These are phyloP conservation scores for Camillea tinctor DNA, from an alignment of 2,329 filamentous ascomycete genomes.

Conservation along the genomic window DNA sequence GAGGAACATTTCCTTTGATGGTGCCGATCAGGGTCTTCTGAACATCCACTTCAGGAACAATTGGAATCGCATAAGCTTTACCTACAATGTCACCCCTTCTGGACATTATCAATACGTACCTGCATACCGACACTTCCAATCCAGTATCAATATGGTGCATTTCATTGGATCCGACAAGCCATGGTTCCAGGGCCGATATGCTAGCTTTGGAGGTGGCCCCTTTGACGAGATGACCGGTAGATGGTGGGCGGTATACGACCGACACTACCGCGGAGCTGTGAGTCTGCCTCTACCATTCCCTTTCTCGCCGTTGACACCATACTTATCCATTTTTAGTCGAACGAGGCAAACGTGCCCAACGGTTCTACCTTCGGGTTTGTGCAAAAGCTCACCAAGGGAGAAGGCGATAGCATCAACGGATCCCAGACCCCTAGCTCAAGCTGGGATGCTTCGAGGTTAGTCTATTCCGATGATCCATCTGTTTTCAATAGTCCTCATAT, in stretches of 20 bases:
- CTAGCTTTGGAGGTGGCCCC: slow-evolving; percentile 54
- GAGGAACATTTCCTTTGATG: slow-evolving; percentile 89
- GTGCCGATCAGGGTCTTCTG: slow-evolving; percentile 90
- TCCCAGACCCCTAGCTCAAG: slow-evolving; percentile 32
- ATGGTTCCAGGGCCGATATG: slow-evolving; percentile 67
- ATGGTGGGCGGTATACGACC: slow-evolving; percentile 96
- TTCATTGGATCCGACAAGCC: slow-evolving; percentile 93
- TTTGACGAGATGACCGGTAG: slow-evolving; percentile 81
- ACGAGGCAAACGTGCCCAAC: background rate
- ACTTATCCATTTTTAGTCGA: slow-evolving; percentile 22
- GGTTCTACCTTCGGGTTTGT: slow-evolving; percentile 37
- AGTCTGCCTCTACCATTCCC: slow-evolving; percentile 21
- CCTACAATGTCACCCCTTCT: slow-evolving; percentile 95
- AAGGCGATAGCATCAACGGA: slow-evolving; percentile 38
- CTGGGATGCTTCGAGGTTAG: slow-evolving; percentile 57
- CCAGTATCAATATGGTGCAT: slow-evolving; percentile 84
- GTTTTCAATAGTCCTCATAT: background rate
- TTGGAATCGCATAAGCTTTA: slow-evolving; percentile 88
- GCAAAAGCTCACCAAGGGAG: slow-evolving; percentile 55
- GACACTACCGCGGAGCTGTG: slow-evolving; percentile 67
- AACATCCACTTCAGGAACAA: slow-evolving; percentile 89
- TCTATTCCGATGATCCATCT: slow-evolving; percentile 1
- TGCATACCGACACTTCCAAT: slow-evolving; percentile 90
- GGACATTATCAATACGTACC: slow-evolving; percentile 97
- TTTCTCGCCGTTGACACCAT: slow-evolving; percentile 7